Evolutionary conservation across 2,329 filamentous ascomycete species (phyloP), one percentile per base, ranked within the genome.

Genomic region (Arachnopeziza araneosa): DNA sequence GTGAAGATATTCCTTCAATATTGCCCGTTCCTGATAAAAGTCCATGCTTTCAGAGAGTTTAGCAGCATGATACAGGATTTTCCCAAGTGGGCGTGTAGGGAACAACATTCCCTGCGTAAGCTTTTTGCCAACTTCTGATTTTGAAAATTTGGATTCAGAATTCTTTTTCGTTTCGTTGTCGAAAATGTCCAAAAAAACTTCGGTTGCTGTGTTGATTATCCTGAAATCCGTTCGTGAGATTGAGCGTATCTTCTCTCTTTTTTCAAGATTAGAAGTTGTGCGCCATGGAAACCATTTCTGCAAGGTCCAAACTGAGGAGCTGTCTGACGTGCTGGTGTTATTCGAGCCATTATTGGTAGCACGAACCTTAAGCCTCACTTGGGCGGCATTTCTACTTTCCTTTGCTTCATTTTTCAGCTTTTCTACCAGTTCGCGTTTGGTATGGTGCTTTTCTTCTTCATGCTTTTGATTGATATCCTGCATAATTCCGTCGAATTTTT

Each of bases 1-100:
- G 44, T 65, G 48, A 7, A 65, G 53, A 19, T 61, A 50, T 5
- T 60, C 49, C 3, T 56, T 30, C 7, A 66, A 50, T 1, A 68
- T 44, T 14, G 17, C 17, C 10, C 17, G 54, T 44, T 67, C 58
- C 1, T 57, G 52, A 14, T 61, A 60, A 36, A 56, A 61, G 50
- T 64, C 63, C 55, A 63, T 63, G 21, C 58, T 24, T 32, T 56
- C 32, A 55, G 24, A 24, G 55, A 48, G 22, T 55, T 52, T 7
- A 49, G 57, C 57, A 55, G 36, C 36, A 12, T 44, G 36, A 44
- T 44, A 44, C 17, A 44, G 36, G 36, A 44, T 44, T 14, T 44
- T 14, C 17, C 36, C 36, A 44, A 44, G 36, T 14, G 36, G 36
- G 17, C 12, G 36, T 44, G 36, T 44, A 7, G 36, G 36, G 12